Percentiles rank a stretch among this genome's conserved stretches.
These are phyloP conservation scores for Cercospora berteroae DNA, from an alignment of 2,329 filamentous ascomycete genomes.

Conservation along the genomic window DNA sequence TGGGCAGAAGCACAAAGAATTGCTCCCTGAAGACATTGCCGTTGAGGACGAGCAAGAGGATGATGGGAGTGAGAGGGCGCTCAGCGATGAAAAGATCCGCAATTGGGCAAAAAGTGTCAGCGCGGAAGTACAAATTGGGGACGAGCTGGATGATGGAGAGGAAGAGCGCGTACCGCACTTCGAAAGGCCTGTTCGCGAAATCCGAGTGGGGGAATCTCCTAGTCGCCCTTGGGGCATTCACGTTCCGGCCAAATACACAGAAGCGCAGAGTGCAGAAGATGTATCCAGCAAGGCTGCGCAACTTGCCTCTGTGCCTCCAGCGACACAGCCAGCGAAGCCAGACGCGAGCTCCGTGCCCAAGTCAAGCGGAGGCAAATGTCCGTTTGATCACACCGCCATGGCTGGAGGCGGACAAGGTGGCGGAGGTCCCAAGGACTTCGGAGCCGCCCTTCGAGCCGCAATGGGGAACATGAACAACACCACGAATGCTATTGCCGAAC, in stretches of 20 bases:
- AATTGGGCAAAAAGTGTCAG: constrained; percentile 81
- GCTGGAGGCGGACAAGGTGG: not conserved
- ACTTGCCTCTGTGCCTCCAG: constrained; percentile 49
- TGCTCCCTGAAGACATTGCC: constrained; percentile 63
- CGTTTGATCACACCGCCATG: constrained; percentile 23
- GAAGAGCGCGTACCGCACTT: constrained; percentile 71
- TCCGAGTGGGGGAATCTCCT: constrained; percentile 90
- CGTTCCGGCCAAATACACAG: constrained; percentile 59
- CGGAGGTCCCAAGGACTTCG: not conserved
- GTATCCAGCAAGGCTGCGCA: constrained; percentile 40
- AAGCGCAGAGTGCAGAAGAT: constrained; percentile 38
- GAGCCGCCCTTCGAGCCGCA: not conserved
- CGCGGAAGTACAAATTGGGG: constrained; percentile 49
- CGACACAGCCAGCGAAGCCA: constrained; percentile 7
- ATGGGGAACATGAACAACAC: not conserved
- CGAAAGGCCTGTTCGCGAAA: constrained; percentile 79
- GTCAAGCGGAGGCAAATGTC: constrained; percentile 24
- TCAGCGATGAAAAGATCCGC: constrained; percentile 71
- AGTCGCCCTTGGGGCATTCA: constrained; percentile 90
- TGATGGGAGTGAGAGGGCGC: constrained; percentile 41
- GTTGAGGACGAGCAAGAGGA: constrained; percentile 47
- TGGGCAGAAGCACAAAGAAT: constrained; percentile 81
- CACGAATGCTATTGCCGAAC: constrained; percentile 4
- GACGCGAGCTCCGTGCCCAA: constrained; percentile 1
- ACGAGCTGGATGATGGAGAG: constrained; percentile 45